Base-by-base conservation (phyloP, 345 rosid genomes). In the Schrenkiella parvula region DNA sequence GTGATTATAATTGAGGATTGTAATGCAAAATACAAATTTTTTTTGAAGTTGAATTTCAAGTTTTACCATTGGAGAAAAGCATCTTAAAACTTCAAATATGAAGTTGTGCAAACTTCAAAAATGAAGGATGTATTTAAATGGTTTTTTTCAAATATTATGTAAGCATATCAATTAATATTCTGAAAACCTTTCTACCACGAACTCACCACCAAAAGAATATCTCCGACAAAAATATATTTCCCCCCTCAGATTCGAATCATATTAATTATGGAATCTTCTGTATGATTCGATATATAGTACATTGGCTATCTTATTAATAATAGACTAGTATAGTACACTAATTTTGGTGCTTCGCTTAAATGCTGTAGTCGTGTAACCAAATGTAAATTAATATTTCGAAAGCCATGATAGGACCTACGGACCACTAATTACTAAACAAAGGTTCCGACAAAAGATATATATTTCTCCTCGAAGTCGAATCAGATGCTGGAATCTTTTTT, bases 401-500 rank as follows among this genome's bases (percentile, higher is more conserved):
- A 42, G 29, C 44, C 25, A 19, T 56, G 1, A n/a, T n/a, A n/a
- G n/a, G n/a, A n/a, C n/a, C n/a, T n/a, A n/a, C n/a, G n/a, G n/a
- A n/a, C n/a, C n/a, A n/a, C n/a, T n/a, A n/a, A n/a, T n/a, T n/a
- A n/a, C n/a, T n/a, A n/a, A 60, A 61, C 42, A 51, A 29, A 52
- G 25, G 11, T 42, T 42, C 62, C 19, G 25, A 71, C 52, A 71
- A 50, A 44, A 58, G 2, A 28, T 26, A 39, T 26, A n/a, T n/a
- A 38, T 67, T 15, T 58, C 38, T 10, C 21, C 23, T 35, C 21
- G 8, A 5, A 46, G 13, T 50, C 52, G 61, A 50, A 39, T 28
- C 76, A 52, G 7, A 39, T 62, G 37, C 6, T n/a, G 32, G 22
- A 73, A 64, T 73, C 41, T 64, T 28, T n/a, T 31, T 43, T 4